Evolutionary conservation across 2,329 filamentous ascomycete species (phyloP).

Genomic region (Paraphaeosphaeria sporulosa): DNA sequence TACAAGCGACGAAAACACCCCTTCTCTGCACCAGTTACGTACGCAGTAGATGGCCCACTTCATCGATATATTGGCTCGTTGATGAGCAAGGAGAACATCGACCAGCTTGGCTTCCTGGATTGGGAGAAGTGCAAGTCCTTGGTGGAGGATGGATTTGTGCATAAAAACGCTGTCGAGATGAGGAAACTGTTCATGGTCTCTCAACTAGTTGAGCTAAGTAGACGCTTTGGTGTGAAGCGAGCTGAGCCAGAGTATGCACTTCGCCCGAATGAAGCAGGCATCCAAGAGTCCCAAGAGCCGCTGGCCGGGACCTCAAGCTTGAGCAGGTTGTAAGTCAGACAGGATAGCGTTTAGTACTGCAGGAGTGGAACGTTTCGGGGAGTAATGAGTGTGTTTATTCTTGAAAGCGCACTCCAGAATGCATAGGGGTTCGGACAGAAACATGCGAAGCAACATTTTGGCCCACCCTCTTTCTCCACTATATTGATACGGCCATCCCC

Average conservation of each 20-base stretch:
- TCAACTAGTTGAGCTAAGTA: conserved; percentile 4
- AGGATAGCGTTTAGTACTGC: neutral
- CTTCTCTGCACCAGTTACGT: conserved; percentile 57
- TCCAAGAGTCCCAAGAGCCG: neutral
- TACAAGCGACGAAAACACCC: conserved; percentile 60
- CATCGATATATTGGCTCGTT: conserved; percentile 43
- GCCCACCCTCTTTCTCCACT: too few relatives aligned
- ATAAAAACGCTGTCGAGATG: conserved; percentile 8
- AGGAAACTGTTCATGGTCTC: conserved; percentile 1
- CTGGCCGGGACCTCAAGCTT: neutral
- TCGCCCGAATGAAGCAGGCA: neutral
- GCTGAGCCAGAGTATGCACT: neutral
- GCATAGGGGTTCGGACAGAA: too few relatives aligned
- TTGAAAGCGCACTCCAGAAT: too few relatives aligned
- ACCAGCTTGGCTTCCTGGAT: conserved; percentile 41
- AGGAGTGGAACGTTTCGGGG: too few relatives aligned
- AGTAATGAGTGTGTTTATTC: too few relatives aligned
- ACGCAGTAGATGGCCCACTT: conserved; percentile 53
- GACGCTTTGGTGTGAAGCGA: conserved; percentile 6
- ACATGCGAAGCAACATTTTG: too few relatives aligned
- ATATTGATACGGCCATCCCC: too few relatives aligned
- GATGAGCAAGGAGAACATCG: conserved; percentile 38
- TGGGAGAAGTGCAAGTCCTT: conserved; percentile 30
- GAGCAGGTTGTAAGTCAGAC: neutral
- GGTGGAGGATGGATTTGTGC: conserved; percentile 1